These are phyloP conservation scores for Aspergillus saccharolyticus DNA, from an alignment of 495 filamentous ascomycete genomes.

Conservation along the genomic window DNA sequence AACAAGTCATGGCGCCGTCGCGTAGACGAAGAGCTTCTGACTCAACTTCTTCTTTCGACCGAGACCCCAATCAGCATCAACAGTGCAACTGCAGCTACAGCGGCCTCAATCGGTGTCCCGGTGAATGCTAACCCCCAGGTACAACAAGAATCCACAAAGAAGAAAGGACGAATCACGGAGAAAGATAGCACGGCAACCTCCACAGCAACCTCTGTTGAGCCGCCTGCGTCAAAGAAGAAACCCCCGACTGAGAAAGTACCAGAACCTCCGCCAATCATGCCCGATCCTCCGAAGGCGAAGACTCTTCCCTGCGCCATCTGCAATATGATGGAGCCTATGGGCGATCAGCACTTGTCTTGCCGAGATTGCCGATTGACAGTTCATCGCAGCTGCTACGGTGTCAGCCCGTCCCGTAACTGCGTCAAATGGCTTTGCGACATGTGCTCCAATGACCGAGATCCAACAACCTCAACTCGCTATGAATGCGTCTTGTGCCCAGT, in stretches of 20 bases:
- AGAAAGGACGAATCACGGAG: slow-evolving; percentile 52
- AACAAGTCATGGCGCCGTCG: slow-evolving; percentile 82
- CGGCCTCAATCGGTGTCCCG: slow-evolving; percentile 40
- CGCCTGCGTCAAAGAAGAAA: slow-evolving; percentile 57
- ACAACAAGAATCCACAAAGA: slow-evolving; percentile 52
- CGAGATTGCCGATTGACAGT: slow-evolving; percentile 85
- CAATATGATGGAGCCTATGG: slow-evolving; percentile 61
- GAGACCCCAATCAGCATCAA: slow-evolving; percentile 46
- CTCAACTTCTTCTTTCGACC: slow-evolving; percentile 62
- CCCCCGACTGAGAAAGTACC: slow-evolving; percentile 45
- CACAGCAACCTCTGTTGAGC: slow-evolving; percentile 41
- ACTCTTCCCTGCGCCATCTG: slow-evolving; percentile 83
- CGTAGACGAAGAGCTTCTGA: slow-evolving; percentile 85
- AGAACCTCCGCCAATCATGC: slow-evolving; percentile 54
- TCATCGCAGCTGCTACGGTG: slow-evolving; percentile 89
- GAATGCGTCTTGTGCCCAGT: slow-evolving; percentile 90
- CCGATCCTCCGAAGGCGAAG: slow-evolving; percentile 71
- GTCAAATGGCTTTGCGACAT: slow-evolving; percentile 94
- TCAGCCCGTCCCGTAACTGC: slow-evolving; percentile 60
- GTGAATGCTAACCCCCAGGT: slow-evolving; percentile 37
- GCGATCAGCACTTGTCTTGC: slow-evolving; percentile 71
- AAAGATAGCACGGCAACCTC: slow-evolving; percentile 47
- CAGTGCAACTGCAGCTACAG: slow-evolving; percentile 40
- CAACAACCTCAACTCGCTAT: slow-evolving; percentile 80
- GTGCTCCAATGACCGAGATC: slow-evolving; percentile 87